Evolutionary conservation across 2,329 filamentous ascomycete genomes (phyloP), one percentile per base, ranked within the genome.

Genomic region (Aspergillus ruber): DNA sequence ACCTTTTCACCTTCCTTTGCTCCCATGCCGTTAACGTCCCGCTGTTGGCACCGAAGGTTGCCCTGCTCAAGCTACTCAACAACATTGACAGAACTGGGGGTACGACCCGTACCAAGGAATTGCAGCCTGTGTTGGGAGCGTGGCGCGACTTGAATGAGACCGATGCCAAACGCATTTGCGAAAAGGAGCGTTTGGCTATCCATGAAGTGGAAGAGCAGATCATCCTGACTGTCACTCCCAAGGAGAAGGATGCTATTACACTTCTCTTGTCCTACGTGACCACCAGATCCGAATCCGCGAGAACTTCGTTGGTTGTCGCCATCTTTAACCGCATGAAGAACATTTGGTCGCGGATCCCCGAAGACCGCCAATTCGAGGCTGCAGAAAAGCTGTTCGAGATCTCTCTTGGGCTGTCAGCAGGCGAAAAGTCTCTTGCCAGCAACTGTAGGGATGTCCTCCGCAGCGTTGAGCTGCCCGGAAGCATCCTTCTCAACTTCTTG

Each of bases 11-110:
- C 2, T 93, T 86, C 62, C 71, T 97, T 8, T 81, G 84, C 44
- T 84, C 83, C 23, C 90, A 96, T 65, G 75, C 81, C 21, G 74
- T 85, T 8, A 69, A 76, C 12, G 86, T 87, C 1, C 87, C 90
- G 1, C 64, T 88, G 0, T 72, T 86, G 40, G 65, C 74, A 4
- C 81, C 88, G 44, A 93, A 94, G 63, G 67, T 84, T 18, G 77
- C 80, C 35, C 71, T 97, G 7, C 73, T 97, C n/a, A 76, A 77
- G 32, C 74, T 86, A 3, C 73, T 95, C 27, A 87, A 86, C 57
- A 79, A 82, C 46, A 75, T 90, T n/a, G 75, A 75, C 44, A 89
- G 89, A 60, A 79, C 82, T 44, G 83, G 88, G 3, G 83, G 82
- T n/a, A 81, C 78, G 21, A 82, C 84, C 9, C 84, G 89, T 48